A percentile compares a stretch with the other conserved stretches of the same genome.
phyloP scores from a whole-genome alignment of 768 basidiomycete genomes.

The Mycena maculata region DNA sequence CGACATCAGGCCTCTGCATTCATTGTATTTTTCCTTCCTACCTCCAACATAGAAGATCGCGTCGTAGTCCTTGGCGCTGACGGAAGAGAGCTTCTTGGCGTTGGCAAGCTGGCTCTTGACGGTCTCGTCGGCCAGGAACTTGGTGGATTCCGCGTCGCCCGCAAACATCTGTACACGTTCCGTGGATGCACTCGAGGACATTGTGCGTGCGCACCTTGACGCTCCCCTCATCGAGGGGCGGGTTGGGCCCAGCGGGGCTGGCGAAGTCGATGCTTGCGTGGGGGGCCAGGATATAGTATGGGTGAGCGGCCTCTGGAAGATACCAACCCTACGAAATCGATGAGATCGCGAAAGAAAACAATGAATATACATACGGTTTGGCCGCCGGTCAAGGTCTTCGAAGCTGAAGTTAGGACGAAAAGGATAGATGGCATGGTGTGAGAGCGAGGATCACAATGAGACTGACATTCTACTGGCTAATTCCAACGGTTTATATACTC shows the following conservation, averaged over 20 bases:
- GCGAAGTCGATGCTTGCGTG: slow-evolving; percentile 69
- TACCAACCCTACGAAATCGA: slow-evolving; percentile 75
- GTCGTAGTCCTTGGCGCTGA: slow-evolving; percentile 71
- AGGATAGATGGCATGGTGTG: slow-evolving; percentile 64
- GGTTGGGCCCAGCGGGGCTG: slow-evolving; percentile 71
- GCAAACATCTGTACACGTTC: slow-evolving; percentile 52
- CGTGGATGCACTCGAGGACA: not conserved
- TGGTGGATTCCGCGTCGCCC: slow-evolving; percentile 63
- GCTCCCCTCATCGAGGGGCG: slow-evolving; percentile 72
- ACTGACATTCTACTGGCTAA: no score
- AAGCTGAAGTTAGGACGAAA: slow-evolving; percentile 80
- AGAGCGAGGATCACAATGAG: no score
- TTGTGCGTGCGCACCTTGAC: slow-evolving; percentile 53
- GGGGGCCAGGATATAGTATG: slow-evolving; percentile 67
- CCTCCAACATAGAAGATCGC: slow-evolving; percentile 86
- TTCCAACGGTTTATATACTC: no score
- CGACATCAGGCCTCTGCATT: not conserved
- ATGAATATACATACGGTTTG: slow-evolving; percentile 57
- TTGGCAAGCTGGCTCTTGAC: slow-evolving; percentile 63
- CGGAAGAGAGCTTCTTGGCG: slow-evolving; percentile 70
- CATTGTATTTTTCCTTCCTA: not conserved
- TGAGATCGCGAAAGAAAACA: not conserved
- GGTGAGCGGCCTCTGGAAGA: slow-evolving; percentile 81
- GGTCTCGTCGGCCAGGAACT: slow-evolving; percentile 69
- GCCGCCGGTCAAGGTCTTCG: slow-evolving; percentile 63